These are phyloP conservation scores for Solanum hybrid DNA, from an alignment of 305 asterid species.

Conservation along the genomic window DNA sequence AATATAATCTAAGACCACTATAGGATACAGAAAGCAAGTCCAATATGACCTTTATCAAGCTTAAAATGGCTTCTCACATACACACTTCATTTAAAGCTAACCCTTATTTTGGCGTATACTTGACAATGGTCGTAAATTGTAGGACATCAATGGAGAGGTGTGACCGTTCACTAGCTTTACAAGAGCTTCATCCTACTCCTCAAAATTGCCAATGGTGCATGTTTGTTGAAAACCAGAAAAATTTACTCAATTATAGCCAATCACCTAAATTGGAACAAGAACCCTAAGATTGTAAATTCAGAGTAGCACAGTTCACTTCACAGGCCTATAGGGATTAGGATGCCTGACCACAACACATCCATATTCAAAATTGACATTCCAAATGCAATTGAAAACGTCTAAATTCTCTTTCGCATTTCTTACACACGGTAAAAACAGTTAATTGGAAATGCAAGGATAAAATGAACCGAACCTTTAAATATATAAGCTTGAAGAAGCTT, in stretches of 20 bases:
- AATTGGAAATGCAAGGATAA: not conserved
- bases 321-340: not conserved
- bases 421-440: not conserved
- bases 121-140: not conserved
- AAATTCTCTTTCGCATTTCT: not conserved
- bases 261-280: not conserved
- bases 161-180: not conserved
- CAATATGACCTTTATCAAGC: not conserved
- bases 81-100: not conserved
- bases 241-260: not conserved
- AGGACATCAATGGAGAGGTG: not conserved
- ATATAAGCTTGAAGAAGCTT: constrained; percentile 70
- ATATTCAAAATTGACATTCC: not conserved
- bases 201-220: not conserved
- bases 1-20: not conserved
- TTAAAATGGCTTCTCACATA: not conserved
- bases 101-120: not conserved
- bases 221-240: not conserved
- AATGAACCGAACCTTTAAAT: constrained; percentile 53
- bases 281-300: not conserved
- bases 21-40: not conserved
- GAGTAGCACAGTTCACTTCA: not conserved
- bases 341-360: not conserved
- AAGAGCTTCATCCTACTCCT: not conserved
- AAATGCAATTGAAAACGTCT: not conserved